Evolutionary conservation across 164 flowering plant genomes (phyloP).

Genomic region (Paratinospora sagittata): DNA sequence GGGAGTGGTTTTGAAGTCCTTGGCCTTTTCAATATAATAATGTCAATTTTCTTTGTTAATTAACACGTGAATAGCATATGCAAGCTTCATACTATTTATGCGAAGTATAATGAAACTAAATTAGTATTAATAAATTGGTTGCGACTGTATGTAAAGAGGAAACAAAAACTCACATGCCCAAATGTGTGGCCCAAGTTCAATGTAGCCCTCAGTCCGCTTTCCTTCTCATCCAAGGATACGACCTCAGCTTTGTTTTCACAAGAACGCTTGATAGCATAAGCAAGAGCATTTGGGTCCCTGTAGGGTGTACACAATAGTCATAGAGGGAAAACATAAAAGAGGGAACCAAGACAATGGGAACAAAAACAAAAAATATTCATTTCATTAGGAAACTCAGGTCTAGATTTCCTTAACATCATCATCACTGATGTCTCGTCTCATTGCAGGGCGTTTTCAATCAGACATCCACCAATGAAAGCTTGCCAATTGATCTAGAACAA

Average conservation of each 20-base stretch:
- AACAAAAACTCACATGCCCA: slow-evolving; percentile 74
- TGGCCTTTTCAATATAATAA: not conserved
- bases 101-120: not conserved
- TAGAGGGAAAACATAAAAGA: no score
- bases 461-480: no score
- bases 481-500: not conserved
- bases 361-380: no score
- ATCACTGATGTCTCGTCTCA: no score
- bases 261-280: slow-evolving; percentile 92
- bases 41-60: not conserved
- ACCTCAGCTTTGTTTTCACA: slow-evolving; percentile 99
- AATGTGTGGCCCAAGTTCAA: slow-evolving; percentile 97
- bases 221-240: slow-evolving; percentile 93
- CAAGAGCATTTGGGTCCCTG: slow-evolving; percentile 82
- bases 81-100: not conserved
- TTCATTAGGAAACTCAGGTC: no score
- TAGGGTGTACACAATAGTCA: slow-evolving; percentile 7
- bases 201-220: slow-evolving; percentile 90
- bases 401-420: no score
- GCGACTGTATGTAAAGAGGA: not conserved
- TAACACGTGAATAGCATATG: no score
- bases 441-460: no score
- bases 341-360: no score
- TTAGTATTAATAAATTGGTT: not conserved
- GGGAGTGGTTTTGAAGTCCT: no score